Percentiles rank a stretch among this genome's conserved stretches.
These are phyloP conservation scores for Eutypella sp. DNA, from an alignment of 2,329 filamentous ascomycete genomes.

Conservation along the genomic window DNA sequence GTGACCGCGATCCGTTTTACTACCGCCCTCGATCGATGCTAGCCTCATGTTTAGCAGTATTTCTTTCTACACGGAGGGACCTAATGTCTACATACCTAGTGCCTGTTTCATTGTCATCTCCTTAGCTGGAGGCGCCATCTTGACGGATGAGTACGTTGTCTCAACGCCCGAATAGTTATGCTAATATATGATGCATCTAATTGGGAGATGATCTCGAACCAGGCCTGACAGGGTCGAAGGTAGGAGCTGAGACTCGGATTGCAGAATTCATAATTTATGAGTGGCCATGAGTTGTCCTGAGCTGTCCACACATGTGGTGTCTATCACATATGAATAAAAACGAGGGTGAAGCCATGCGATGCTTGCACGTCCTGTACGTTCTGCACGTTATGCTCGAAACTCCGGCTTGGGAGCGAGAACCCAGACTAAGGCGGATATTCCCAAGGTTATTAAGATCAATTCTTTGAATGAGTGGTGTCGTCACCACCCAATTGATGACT, in stretches of 20 bases:
- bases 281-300: too few relatives aligned
- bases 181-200: too few relatives aligned
- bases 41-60: slow-evolving; percentile 6
- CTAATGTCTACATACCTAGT: background rate
- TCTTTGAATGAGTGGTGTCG: too few relatives aligned
- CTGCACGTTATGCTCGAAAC: too few relatives aligned
- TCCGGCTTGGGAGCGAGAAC: too few relatives aligned
- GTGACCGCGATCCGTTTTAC: slow-evolving; percentile 17
- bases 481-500: too few relatives aligned
- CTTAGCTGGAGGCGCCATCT: background rate
- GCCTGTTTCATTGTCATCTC: background rate
- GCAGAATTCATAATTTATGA: too few relatives aligned
- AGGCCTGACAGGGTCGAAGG: background rate
- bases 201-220: background rate
- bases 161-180: too few relatives aligned
- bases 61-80: background rate
- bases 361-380: background rate
- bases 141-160: background rate
- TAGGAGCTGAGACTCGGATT: too few relatives aligned
- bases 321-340: background rate
- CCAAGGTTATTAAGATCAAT: too few relatives aligned
- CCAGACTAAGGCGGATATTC: too few relatives aligned
- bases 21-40: slow-evolving; percentile 22
- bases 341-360: background rate
- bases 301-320: too few relatives aligned